These are phyloP conservation scores for Angomonas deanei DNA, from an alignment of 208 protist genomes.

Conservation along the genomic window DNA sequence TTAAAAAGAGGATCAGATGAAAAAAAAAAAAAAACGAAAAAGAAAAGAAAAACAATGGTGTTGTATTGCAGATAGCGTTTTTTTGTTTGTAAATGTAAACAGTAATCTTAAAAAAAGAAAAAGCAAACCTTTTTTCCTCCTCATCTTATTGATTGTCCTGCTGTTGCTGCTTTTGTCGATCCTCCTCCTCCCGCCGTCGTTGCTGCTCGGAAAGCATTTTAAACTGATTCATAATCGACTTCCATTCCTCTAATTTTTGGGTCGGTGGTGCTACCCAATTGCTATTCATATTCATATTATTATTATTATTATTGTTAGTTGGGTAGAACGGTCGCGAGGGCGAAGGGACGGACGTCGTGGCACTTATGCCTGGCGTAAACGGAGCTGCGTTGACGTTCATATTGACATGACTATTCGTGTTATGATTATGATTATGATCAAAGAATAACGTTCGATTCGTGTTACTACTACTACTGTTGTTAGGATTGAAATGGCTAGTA, in stretches of 20 bases:
- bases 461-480: too few species aligned
- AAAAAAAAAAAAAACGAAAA: too few species aligned
- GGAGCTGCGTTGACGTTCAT: constrained; percentile 23
- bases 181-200: neutral
- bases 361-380: constrained; percentile 17
- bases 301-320: neutral
- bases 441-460: too few species aligned
- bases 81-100: too few species aligned
- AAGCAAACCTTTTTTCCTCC: neutral
- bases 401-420: neutral
- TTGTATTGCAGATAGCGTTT: too few species aligned
- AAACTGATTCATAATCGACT: neutral
- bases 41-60: too few species aligned
- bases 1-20: too few species aligned
- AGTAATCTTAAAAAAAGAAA: too few species aligned
- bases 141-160: neutral
- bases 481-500: too few species aligned
- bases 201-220: neutral
- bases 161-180: neutral
- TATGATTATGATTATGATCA: too few species aligned
- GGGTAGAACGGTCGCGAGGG: constrained; percentile 6
- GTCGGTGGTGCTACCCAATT: neutral
- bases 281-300: neutral
- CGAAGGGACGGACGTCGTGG: neutral
- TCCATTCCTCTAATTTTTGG: neutral